Evolutionary conservation across 108 stramenopile genomes (phyloP).

Genomic region (Aurantiochytrium sp.): DNA sequence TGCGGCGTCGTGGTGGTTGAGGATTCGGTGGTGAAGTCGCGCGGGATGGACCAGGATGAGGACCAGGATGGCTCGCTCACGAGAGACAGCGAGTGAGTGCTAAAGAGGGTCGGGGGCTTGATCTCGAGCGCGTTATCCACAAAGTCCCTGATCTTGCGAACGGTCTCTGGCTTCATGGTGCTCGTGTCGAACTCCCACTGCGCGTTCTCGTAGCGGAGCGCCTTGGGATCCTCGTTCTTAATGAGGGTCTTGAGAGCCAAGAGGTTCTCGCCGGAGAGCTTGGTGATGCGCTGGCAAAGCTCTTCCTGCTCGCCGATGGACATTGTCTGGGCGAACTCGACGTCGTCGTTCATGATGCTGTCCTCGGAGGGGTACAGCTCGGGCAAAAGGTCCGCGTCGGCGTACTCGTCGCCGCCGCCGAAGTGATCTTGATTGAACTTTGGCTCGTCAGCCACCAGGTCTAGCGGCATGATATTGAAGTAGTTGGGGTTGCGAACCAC

Average conservation of each 20-base stretch:
- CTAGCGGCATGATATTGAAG: neutral
- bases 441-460: neutral
- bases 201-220: neutral
- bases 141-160: neutral
- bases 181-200: conserved; percentile 1
- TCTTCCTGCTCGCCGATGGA: neutral
- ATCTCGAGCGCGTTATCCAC: neutral
- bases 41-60: neutral
- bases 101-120: neutral
- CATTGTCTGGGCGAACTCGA: too few relatives aligned
- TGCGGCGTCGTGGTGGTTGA: neutral
- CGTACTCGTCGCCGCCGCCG: neutral
- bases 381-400: neutral
- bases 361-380: neutral
- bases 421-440: neutral
- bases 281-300: neutral
- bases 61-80: neutral
- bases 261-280: neutral
- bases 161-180: neutral
- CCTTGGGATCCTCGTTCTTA: neutral
- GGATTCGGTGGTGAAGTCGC: too few relatives aligned
- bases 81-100: neutral
- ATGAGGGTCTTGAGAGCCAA: neutral
- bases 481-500: neutral
- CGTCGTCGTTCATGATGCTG: neutral